Evolutionary conservation across 129 eudicot species (phyloP).

Genomic region (Ambrosia artemisiifolia): DNA sequence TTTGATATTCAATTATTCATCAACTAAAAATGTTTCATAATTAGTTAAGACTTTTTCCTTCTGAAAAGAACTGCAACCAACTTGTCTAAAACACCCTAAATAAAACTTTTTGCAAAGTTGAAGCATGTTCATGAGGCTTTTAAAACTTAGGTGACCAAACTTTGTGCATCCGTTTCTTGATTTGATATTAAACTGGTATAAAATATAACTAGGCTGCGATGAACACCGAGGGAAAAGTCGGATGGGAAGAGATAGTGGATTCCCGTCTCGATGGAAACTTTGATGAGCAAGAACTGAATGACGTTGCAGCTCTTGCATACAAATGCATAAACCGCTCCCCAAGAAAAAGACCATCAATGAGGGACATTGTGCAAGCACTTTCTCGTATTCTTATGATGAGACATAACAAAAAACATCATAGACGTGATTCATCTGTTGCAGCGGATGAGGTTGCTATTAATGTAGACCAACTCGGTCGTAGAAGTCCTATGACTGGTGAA

Average conservation of each 20-base stretch:
- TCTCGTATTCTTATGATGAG: constrained; percentile 53
- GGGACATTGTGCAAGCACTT: constrained; percentile 72
- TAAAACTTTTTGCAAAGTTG: neutral
- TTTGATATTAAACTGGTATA: neutral
- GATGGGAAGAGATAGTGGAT: constrained; percentile 94
- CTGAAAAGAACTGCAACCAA: too few species aligned
- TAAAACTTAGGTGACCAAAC: neutral
- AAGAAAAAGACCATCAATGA: constrained; percentile 79
- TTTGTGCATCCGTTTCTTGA: neutral
- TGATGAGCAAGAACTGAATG: constrained; percentile 63
- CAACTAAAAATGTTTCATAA: neutral
- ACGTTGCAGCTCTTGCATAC: constrained; percentile 81
- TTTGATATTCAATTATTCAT: too few species aligned
- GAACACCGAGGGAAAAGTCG: constrained; percentile 72
- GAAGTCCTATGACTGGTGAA: constrained; percentile 44
- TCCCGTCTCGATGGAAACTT: constrained; percentile 79
- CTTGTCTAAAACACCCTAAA: neutral
- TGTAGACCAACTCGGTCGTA: constrained; percentile 46
- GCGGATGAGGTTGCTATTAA: constrained; percentile 54
- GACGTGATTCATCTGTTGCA: constrained; percentile 43
- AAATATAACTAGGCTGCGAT: constrained; percentile 67
- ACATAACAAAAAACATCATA: constrained; percentile 48
- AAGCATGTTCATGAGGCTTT: neutral
- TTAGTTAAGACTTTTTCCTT: too few species aligned
- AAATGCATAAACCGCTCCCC: constrained; percentile 68